phyloP scores from a whole-genome alignment of 2,329 filamentous ascomycete genomes.

The Juglanconis oblonga region DNA sequence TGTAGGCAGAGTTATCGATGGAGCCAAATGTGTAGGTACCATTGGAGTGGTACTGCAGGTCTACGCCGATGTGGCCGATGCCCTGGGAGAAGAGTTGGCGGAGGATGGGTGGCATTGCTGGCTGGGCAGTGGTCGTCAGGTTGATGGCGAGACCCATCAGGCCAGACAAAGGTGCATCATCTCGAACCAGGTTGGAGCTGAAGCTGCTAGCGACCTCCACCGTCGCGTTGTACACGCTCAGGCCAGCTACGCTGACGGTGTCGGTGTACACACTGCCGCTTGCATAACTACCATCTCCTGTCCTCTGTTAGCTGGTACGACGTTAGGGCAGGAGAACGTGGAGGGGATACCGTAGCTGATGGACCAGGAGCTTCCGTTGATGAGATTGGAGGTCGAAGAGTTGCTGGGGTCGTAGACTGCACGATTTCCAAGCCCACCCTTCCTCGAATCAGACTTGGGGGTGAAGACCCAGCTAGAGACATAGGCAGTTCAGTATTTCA shows the following conservation, averaged over 20 bases:
- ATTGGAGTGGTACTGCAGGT: constrained; percentile 45
- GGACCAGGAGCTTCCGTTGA: constrained; percentile 45
- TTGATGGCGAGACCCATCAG: constrained; percentile 51
- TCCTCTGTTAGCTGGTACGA: not conserved
- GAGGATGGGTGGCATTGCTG: constrained; percentile 42
- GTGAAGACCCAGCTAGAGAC: constrained; percentile 51
- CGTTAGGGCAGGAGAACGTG: constrained; percentile 21
- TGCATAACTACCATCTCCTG: constrained; percentile 43
- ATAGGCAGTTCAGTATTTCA: constrained; percentile 10
- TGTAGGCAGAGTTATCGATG: constrained; percentile 38
- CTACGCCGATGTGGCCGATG: constrained; percentile 45
- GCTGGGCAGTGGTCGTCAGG: constrained; percentile 41
- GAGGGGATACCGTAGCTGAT: constrained; percentile 46
- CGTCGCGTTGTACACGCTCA: constrained; percentile 42
- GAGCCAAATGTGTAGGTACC: constrained; percentile 52
- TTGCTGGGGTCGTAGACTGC: constrained; percentile 42
- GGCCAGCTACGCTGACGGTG: constrained; percentile 42
- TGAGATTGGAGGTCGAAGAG: constrained; percentile 38
- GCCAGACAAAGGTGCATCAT: constrained; percentile 42
- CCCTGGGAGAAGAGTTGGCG: constrained; percentile 39
- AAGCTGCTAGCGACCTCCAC: constrained; percentile 48
- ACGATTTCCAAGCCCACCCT: constrained; percentile 42
- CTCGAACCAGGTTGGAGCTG: constrained; percentile 39
- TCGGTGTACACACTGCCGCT: constrained; percentile 50
- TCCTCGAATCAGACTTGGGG: constrained; percentile 39